Base-by-base conservation (phyloP, 768 basidiomycete species). In the Coprinellus micaceus region DNA sequence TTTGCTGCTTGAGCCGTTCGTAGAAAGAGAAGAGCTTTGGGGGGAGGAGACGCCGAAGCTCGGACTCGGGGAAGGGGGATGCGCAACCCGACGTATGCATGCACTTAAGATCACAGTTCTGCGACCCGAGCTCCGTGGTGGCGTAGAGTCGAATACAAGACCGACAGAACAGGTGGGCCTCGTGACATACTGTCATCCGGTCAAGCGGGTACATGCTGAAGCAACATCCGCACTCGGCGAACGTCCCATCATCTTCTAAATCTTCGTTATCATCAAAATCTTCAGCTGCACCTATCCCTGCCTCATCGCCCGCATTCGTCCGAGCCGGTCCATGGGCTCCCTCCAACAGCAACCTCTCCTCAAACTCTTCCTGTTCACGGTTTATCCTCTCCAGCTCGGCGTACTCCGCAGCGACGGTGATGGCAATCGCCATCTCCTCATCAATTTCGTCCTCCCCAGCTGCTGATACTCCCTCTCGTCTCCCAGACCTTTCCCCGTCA, bases 11-110 rank as follows among this genome's bases (percentile, higher is more conserved):
- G 13, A 37, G 55, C 24, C 48, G 33, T n/a, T 39, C 33, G 54
- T 40, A 40, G 7, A 41, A 60, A 82, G 82, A 26, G 94, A 81
- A 74, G 4, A 91, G 77, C 66, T 88, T 91, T 3, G 72, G 67
- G 1, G 85, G 71, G 5, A 96, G 79, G 63, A 88, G 80, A 1
- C 89, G 83, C 28, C 67, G 69, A 10, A 96, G 79, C 64, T 93
- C 88, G 1, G 83, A 81, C 33, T 80, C 76, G 0, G 86, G 78
- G 59, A 96, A 94, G 11, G 74, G 71, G 28, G 83, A 77, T 28
- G 79, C 80, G 70, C 92, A 91, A 17, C 28, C 28, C 7, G 24
- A 13, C n/a, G 41, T 41, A 19, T 13, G 24, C 28, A 53, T 30
- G 41, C 41, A 44, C 13, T 11, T 30, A 10, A 53, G 25, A 5